Conservation (phyloP, 2,329 filamentous ascomycete species). For the Stemphylium beticola region DNA sequence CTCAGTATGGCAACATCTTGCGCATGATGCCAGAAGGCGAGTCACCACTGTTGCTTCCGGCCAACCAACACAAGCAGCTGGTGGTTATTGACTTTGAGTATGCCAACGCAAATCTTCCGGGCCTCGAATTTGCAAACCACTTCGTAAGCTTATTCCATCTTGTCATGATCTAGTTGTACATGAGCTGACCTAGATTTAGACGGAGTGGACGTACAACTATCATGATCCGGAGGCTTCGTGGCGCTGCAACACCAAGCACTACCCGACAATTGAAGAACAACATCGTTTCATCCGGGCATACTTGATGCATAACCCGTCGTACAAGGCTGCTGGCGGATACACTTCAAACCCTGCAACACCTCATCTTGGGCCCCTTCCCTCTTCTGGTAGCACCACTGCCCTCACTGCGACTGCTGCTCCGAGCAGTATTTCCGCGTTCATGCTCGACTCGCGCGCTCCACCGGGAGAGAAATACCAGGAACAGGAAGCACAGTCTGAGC, state of each 20-base stretch:
- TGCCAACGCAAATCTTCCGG: slow-evolving; percentile 83
- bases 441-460: slow-evolving; percentile 69
- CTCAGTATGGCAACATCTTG: slow-evolving; percentile 97
- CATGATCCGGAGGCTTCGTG: slow-evolving; percentile 72
- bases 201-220: slow-evolving; percentile 98
- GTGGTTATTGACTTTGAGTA: slow-evolving; percentile 99
- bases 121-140: slow-evolving; percentile 95
- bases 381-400: slow-evolving; percentile 43
- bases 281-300: slow-evolving; percentile 85
- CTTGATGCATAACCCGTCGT: slow-evolving; percentile 77
- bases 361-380: slow-evolving; percentile 36
- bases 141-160: slow-evolving; percentile 64
- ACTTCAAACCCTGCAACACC: slow-evolving; percentile 53
- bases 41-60: slow-evolving; percentile 84
- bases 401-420: slow-evolving; percentile 42
- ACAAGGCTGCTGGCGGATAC: slow-evolving; percentile 62
- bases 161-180: neutral
- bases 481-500: slow-evolving; percentile 60
- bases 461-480: slow-evolving; percentile 43
- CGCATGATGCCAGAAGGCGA: slow-evolving; percentile 72
- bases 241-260: slow-evolving; percentile 71
- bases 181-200: slow-evolving; percentile 48
- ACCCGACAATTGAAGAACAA: slow-evolving; percentile 83
- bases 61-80: slow-evolving; percentile 94
- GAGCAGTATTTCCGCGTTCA: slow-evolving; percentile 66